A percentile compares a stretch with the other conserved stretches of the same genome.
Evolutionary conservation across 257 asterid genomes (phyloP).

Genomic region (Perilla frutescens): DNA sequence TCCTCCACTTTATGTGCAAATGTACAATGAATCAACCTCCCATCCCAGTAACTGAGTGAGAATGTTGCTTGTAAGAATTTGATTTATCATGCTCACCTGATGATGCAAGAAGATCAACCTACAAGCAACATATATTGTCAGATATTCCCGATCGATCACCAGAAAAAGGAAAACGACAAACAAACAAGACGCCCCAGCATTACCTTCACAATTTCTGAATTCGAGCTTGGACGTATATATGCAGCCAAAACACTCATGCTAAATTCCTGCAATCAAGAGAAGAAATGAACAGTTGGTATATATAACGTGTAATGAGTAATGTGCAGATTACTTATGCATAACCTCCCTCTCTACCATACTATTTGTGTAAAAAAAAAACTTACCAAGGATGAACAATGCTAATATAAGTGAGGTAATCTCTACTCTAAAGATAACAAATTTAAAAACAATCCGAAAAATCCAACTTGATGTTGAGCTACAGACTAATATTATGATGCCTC

Average conservation of each 20-base stretch:
- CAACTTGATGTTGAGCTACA: no score
- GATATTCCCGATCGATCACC: neutral
- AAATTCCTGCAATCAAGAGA: conserved; percentile 68
- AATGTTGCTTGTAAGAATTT: conserved; percentile 43
- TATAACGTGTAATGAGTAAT: neutral
- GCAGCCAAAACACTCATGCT: conserved; percentile 89
- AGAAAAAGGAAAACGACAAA: neutral
- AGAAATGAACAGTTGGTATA: conserved; percentile 18
- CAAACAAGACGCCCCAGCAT: neutral
- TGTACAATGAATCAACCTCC: conserved; percentile 60
- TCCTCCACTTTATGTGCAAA: neutral
- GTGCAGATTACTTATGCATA: neutral
- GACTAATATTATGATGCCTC: neutral
- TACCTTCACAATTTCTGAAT: conserved; percentile 89
- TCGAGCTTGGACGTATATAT: conserved; percentile 80
- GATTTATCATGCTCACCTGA: conserved; percentile 58
- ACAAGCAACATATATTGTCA: conserved; percentile 43
- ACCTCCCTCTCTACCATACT: no score
- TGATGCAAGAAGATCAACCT: conserved; percentile 72
- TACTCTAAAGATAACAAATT: neutral
- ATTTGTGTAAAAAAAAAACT: conserved; percentile 4
- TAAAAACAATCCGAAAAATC: no score
- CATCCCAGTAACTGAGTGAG: conserved; percentile 52
- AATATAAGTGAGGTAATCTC: conserved; percentile 1
- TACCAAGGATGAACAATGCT: conserved; percentile 19